Percentiles rank a stretch among this genome's conserved stretches.
phyloP scores from a whole-genome alignment of 495 filamentous ascomycete genomes.

The Hyaloscypha finlandica region DNA sequence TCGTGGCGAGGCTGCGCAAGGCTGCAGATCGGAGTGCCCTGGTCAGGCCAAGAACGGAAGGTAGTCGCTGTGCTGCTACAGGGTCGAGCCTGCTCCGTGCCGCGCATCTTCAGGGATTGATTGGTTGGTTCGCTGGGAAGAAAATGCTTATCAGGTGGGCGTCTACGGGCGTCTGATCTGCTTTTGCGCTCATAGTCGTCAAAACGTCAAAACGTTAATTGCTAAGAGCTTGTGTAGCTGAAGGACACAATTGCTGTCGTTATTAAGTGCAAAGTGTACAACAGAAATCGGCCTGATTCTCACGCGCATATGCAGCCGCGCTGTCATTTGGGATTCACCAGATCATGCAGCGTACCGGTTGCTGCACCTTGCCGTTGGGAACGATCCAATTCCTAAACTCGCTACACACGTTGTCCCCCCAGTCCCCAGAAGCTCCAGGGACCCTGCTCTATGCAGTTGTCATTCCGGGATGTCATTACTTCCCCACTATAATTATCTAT shows the following conservation, averaged over 20 bases:
- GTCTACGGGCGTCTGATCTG: not conserved
- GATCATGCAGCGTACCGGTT: not conserved
- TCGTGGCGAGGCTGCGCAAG: not conserved
- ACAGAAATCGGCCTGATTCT: not conserved
- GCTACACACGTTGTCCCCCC: not conserved
- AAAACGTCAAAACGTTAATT: not conserved
- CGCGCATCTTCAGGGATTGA: not conserved
- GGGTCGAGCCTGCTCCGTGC: not conserved
- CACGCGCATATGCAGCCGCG: not conserved
- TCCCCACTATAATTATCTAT: not conserved
- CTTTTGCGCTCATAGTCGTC: not conserved
- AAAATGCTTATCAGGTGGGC: not conserved
- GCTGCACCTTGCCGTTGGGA: not conserved
- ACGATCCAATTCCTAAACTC: not conserved
- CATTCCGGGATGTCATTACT: conserved; percentile 6
- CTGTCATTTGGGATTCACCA: not conserved
- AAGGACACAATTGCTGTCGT: not conserved
- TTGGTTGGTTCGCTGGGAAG: not conserved
- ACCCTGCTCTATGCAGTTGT: conserved; percentile 4
- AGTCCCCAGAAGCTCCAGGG: not conserved
- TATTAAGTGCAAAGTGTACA: not conserved
- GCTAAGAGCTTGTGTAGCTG: not conserved
- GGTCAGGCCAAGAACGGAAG: not conserved
- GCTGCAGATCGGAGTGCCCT: not conserved
- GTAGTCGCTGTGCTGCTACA: not conserved